phyloP scores from a whole-genome alignment of 805 yeast species.

The Starmera pachycereana region DNA sequence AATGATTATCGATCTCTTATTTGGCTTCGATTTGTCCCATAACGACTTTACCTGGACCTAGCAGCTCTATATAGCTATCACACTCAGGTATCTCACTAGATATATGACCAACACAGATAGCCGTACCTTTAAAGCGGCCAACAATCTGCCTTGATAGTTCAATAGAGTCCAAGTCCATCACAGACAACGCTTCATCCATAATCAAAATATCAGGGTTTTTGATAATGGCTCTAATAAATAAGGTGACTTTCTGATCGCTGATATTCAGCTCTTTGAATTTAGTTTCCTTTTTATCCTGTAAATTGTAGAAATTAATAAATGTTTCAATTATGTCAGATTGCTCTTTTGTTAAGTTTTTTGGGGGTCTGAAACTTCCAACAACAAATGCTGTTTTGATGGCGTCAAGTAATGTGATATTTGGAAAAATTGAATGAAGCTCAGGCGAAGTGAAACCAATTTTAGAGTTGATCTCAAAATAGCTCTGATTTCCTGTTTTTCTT shows the following conservation, averaged over 20 bases:
- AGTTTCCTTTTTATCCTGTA: conserved; percentile 27
- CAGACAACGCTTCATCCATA: conserved; percentile 88
- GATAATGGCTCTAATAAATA: conserved; percentile 68
- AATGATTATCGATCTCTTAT: no score
- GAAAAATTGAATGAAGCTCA: conserved; percentile 84
- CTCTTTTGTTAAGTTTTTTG: conserved; percentile 26
- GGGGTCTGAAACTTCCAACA: conserved; percentile 54
- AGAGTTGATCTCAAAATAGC: conserved; percentile 70
- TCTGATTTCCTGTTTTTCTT: conserved; percentile 64
- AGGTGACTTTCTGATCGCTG: conserved; percentile 67
- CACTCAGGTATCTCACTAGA: conserved; percentile 66
- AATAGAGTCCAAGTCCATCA: conserved; percentile 63
- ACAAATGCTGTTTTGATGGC: conserved; percentile 65
- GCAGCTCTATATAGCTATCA: conserved; percentile 31
- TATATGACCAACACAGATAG: conserved; percentile 75
- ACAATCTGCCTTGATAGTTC: conserved; percentile 42
- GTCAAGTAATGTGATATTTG: conserved; percentile 43
- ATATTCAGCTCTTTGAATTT: conserved; percentile 46
- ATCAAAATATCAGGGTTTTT: conserved; percentile 72
- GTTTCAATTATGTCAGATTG: conserved; percentile 31
- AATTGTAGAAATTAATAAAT: conserved; percentile 35
- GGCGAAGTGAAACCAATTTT: conserved; percentile 86
- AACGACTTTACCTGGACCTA: conserved; percentile 27
- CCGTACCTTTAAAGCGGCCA: conserved; percentile 54
- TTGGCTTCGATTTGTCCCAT: conserved; percentile 13